Conservation (phyloP, 179 eudicot species). For the Drosera spatulata region DNA sequence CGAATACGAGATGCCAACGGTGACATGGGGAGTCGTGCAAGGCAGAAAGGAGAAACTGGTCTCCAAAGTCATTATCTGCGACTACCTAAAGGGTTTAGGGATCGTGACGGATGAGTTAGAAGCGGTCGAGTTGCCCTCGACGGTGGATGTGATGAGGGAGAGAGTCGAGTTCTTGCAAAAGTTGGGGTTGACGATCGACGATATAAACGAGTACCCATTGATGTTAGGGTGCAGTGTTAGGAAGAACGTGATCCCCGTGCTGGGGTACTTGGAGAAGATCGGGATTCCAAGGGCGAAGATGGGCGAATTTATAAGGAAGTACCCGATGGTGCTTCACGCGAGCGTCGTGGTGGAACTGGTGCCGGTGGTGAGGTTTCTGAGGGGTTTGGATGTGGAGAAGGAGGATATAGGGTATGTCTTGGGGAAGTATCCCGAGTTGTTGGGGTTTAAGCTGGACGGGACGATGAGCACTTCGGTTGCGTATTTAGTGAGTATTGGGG, state of each 20-base stretch:
- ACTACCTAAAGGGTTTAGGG: conserved; percentile 74
- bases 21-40: conserved; percentile 93
- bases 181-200: conserved; percentile 82
- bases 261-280: conserved; percentile 80
- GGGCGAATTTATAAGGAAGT: conserved; percentile 86
- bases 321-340: conserved; percentile 75
- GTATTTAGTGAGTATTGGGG: conserved; percentile 87
- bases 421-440: conserved; percentile 77
- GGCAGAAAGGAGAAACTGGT: conserved; percentile 88
- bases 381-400: conserved; percentile 87
- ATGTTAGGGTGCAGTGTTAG: conserved; percentile 92
- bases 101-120: conserved; percentile 78
- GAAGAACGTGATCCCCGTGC: conserved; percentile 79
- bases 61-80: conserved; percentile 83
- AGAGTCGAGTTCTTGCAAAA: conserved; percentile 89
- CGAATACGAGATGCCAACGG: conserved; percentile 93
- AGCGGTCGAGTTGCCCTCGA: conserved; percentile 81
- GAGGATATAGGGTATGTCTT: conserved; percentile 82
- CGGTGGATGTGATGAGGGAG: conserved; percentile 90
- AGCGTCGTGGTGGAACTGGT: conserved; percentile 96
- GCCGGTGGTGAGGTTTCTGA: conserved; percentile 72
- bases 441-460: conserved; percentile 93
- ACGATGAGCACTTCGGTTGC: conserved; percentile 96
- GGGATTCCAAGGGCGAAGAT: conserved; percentile 66
- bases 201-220: conserved; percentile 77